Percentiles rank a stretch among this genome's conserved stretches.
Evolutionary conservation across 768 basidiomycete genomes (phyloP).

Genomic region (Leucosporidium creatinivorum): DNA sequence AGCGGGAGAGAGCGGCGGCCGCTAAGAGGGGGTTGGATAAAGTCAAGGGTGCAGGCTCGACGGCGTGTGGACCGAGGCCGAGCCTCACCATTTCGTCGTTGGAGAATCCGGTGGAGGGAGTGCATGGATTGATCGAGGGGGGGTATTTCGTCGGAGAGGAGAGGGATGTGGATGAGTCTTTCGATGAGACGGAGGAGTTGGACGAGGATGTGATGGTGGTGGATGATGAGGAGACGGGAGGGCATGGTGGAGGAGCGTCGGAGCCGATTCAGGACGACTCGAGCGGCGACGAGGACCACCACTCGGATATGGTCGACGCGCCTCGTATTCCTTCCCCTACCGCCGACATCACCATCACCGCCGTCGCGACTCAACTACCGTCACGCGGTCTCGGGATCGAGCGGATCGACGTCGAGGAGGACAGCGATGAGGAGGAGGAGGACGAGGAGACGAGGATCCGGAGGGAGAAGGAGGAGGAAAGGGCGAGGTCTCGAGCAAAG

Average conservation of each 20-base stretch:
- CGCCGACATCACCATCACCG: no score
- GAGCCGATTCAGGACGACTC: not conserved
- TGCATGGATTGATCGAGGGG: conserved; percentile 29
- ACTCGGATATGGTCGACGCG: no score
- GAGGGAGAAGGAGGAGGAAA: no score
- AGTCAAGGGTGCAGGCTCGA: not conserved
- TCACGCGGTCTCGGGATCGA: no score
- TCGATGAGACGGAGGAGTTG: conserved; percentile 6
- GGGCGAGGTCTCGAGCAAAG: conserved; percentile 1
- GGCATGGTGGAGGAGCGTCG: no score
- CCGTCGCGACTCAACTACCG: no score
- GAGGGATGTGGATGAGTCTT: conserved; percentile 1
- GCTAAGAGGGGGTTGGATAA: not conserved
- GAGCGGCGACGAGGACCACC: not conserved
- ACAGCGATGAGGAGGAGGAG: conserved; percentile 3
- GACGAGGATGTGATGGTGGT: conserved; percentile 16
- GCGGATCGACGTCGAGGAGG: not conserved
- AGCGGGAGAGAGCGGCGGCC: conserved; percentile 9
- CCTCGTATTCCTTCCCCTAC: no score
- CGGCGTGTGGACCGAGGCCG: not conserved
- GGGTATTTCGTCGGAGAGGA: conserved; percentile 31
- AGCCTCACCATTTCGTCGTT: conserved; percentile 11
- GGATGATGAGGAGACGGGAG: conserved; percentile 17
- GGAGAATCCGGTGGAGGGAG: conserved; percentile 31
- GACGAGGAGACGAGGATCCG: not conserved